Conservation (phyloP, 768 basidiomycete genomes). For the Boletus sensibilis region DNA sequence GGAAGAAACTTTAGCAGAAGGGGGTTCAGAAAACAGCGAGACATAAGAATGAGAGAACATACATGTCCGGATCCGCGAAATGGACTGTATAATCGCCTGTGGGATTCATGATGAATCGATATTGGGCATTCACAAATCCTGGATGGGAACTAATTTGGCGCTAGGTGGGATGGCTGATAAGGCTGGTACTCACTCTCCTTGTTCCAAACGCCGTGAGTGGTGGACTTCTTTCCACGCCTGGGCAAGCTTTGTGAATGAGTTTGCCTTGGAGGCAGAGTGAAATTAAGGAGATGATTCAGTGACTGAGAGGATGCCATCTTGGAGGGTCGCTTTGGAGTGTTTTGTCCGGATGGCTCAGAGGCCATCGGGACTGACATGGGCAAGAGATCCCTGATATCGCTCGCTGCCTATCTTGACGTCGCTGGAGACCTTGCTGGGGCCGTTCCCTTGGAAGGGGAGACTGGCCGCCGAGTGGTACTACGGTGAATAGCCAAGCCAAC, state of each 20-base stretch:
- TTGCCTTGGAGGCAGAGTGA: slow-evolving; percentile 88
- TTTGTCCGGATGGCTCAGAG: slow-evolving; percentile 22
- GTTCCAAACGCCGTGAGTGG: slow-evolving; percentile 70
- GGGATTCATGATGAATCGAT: slow-evolving; percentile 94
- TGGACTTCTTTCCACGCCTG: slow-evolving; percentile 72
- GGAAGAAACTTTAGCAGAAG: slow-evolving; percentile 68
- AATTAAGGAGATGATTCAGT: slow-evolving; percentile 87
- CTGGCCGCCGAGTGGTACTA: slow-evolving; percentile 25
- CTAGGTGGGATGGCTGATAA: slow-evolving; percentile 13
- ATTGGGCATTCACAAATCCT: slow-evolving; percentile 97
- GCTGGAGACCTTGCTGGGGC: slow-evolving; percentile 27
- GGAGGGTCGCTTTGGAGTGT: slow-evolving; percentile 54
- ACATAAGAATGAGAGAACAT: slow-evolving; percentile 33
- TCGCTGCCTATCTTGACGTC: slow-evolving; percentile 2
- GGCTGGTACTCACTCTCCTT: slow-evolving; percentile 78
- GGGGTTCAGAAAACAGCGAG: not conserved
- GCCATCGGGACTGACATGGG: slow-evolving; percentile 31
- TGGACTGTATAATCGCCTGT: slow-evolving; percentile 90
- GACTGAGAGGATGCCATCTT: slow-evolving; percentile 71
- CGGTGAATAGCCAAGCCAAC: not conserved
- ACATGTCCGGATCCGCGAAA: slow-evolving; percentile 98
- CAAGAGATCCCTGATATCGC: slow-evolving; percentile 19
- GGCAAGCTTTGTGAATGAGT: slow-evolving; percentile 58
- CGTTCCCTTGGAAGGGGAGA: slow-evolving; percentile 52
- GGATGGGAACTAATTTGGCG: slow-evolving; percentile 16